These are phyloP conservation scores for Aeschynomene evenia DNA, from an alignment of 306 rosid species.

Conservation along the genomic window DNA sequence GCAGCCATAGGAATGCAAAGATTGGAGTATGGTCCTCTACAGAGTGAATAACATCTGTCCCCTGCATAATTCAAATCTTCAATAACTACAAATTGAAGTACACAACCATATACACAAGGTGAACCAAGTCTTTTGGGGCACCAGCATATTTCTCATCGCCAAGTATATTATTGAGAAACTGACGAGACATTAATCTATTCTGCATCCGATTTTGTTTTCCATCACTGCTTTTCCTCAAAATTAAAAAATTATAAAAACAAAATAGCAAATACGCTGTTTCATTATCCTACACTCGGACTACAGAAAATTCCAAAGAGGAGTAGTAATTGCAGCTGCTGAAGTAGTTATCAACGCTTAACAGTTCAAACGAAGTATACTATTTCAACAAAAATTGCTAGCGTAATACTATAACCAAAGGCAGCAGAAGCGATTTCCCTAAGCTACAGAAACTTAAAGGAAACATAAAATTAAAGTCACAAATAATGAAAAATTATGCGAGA, in stretches of 20 bases:
- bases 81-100: slow-evolving; percentile 18
- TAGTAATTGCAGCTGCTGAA: slow-evolving; percentile 9
- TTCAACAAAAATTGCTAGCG: neutral
- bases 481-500: neutral
- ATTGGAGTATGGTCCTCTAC: slow-evolving; percentile 57
- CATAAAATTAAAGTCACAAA: neutral
- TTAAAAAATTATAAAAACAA: too few species aligned
- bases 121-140: neutral
- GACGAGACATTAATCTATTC: neutral
- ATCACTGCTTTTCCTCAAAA: neutral
- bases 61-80: slow-evolving; percentile 45
- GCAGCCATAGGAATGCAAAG: slow-evolving; percentile 49
- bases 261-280: too few species aligned
- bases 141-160: neutral
- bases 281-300: too few species aligned
- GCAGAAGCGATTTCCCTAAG: neutral
- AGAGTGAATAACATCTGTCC: slow-evolving; percentile 51
- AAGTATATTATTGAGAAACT: neutral
- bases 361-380: neutral
- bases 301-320: neutral
- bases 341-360: neutral
- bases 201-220: neutral
- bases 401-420: neutral
- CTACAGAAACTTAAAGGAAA: neutral
- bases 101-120: neutral